Evolutionary conservation across 495 filamentous ascomycete species (phyloP).

Genomic region (Lasiosphaeria ovina): DNA sequence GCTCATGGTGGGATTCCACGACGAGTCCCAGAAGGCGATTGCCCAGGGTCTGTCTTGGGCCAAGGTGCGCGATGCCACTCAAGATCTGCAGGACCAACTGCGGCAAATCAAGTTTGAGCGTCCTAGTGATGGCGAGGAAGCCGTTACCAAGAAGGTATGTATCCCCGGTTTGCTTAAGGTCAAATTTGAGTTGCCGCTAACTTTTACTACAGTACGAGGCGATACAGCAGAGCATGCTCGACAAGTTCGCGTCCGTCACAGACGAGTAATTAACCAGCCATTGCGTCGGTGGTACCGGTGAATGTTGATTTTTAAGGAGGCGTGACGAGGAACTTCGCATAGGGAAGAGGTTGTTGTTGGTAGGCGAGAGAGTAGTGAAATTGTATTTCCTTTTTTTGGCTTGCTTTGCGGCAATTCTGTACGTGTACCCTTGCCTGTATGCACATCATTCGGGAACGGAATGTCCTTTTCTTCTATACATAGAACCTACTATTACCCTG

Average conservation of each 20-base stretch:
- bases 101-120: constrained; percentile 96
- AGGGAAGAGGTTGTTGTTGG: no score
- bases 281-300: not conserved
- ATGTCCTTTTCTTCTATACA: no score
- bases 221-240: constrained; percentile 83
- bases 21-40: constrained; percentile 94
- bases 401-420: no score
- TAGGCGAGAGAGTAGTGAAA: no score
- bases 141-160: constrained; percentile 72
- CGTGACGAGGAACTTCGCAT: not conserved
- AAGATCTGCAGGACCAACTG: constrained; percentile 77
- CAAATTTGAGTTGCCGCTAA: constrained; percentile 13
- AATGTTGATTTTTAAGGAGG: not conserved
- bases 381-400: no score
- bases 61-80: constrained; percentile 87
- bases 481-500: no score
- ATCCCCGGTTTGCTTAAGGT: constrained; percentile 9
- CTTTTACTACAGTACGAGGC: constrained; percentile 70
- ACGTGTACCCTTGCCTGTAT: no score
- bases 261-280: constrained; percentile 67
- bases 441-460: no score
- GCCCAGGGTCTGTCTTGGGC: constrained; percentile 84
- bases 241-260: constrained; percentile 90
- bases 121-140: constrained; percentile 71
- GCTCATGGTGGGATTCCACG: constrained; percentile 94